phyloP scores from a whole-genome alignment of 2,329 filamentous ascomycete species.

The Fusarium sp. region DNA sequence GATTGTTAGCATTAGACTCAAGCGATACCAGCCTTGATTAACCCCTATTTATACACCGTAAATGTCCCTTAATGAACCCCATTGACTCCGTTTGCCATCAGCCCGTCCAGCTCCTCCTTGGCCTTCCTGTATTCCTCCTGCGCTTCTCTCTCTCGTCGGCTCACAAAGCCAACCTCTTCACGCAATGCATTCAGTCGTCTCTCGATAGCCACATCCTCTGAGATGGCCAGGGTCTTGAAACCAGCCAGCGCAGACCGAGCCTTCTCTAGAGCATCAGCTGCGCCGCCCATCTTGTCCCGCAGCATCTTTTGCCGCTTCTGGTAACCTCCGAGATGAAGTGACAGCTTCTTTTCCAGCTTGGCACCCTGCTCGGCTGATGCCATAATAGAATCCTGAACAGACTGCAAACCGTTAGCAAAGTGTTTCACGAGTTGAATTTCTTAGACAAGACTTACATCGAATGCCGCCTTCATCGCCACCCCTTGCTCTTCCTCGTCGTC shows the following conservation, averaged over 20 bases:
- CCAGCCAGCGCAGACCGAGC: constrained; percentile 77
- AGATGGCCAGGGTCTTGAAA: constrained; percentile 79
- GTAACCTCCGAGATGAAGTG: constrained; percentile 88
- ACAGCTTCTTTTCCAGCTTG: constrained; percentile 94
- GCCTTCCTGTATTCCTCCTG: constrained; percentile 84
- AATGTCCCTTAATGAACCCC: constrained; percentile 51
- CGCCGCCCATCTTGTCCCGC: constrained; percentile 80
- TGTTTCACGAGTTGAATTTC: background rate
- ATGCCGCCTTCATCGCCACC: constrained; percentile 73
- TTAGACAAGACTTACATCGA: constrained; percentile 68
- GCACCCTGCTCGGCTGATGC: constrained; percentile 81
- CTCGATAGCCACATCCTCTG: constrained; percentile 80
- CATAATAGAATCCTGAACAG: constrained; percentile 78
- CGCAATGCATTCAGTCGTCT: constrained; percentile 79
- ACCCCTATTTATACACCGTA: constrained; percentile 38
- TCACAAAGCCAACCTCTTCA: constrained; percentile 85
- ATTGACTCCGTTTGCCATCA: constrained; percentile 54
- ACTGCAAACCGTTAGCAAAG: constrained; percentile 54
- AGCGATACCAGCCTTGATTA: constrained; percentile 24
- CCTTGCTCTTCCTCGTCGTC: constrained; percentile 78
- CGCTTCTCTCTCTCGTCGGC: constrained; percentile 85
- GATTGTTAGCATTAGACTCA: constrained; percentile 32
- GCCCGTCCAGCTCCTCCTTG: constrained; percentile 79
- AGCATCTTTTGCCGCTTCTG: constrained; percentile 85
- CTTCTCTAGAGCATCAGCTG: constrained; percentile 78